Base-by-base conservation (phyloP, 768 basidiomycete species). In the Agrocybe pediades region DNA sequence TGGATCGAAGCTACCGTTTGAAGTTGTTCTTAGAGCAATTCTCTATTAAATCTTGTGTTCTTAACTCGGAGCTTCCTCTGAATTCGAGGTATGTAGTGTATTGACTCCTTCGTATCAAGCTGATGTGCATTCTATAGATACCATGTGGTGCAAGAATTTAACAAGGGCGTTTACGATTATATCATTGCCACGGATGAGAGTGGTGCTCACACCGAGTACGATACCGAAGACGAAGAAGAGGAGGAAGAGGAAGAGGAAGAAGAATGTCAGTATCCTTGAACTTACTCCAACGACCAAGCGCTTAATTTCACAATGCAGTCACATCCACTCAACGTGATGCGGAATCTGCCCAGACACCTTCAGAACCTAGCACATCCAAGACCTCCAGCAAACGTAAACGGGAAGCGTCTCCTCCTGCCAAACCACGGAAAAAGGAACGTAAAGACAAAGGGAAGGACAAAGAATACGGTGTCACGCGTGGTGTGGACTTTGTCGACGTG, bases 11-110 rank as follows among this genome's bases (percentile, higher is more conserved):
- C 49, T 99, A 98, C 69, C 88, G 95, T 49, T 78, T 99, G 56
- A 97, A 98, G 68, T 83, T 99, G n/a, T 99, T 98, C 73, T 76
- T 99, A 39, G 97, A 98, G 62, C 95, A 98, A 70, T 98, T 98
- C 63, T 95, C 92, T 0, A 91, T 98, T 68, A 94, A 94, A 71
- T 88, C 88, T 59, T 98, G 96, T 60, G 95, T 99, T 1, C 79
- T 99, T 21, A 98, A 99, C 65, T 92, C 93, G 13, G 97, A 98
- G 71, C 73, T 99, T 25, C 97, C 97, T 0, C 73, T 98, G 51
- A 98, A 97, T 66, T 97, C 95, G 17, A 84, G 96, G 88, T 86
- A 46, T 24, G 63, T 49, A 9, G 25, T 41, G 30, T 13, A 39
- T 36, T 17, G 53, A 3, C 26, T 44, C n/a, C 19, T 15, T 7